Evolutionary conservation across 495 filamentous ascomycete genomes (phyloP).

Genomic region (Amphirosellinia nigrospora): DNA sequence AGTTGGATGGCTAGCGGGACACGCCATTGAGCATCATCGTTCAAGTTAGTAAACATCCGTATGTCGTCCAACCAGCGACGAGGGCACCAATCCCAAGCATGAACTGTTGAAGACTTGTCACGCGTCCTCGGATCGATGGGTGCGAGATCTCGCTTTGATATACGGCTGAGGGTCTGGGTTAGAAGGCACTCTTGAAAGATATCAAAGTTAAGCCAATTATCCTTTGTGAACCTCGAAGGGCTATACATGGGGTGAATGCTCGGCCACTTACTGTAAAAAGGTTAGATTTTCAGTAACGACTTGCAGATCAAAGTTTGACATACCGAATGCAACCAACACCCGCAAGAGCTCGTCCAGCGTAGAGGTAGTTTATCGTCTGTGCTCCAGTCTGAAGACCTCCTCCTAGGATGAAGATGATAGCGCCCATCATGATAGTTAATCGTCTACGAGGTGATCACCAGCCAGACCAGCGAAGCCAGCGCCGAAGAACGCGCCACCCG

Average conservation of each 20-base stretch:
- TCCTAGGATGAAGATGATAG: conserved; percentile 48
- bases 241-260: not conserved
- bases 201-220: conserved; percentile 35
- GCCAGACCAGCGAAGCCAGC: conserved; percentile 56
- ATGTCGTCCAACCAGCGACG: conserved; percentile 52
- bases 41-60: conserved; percentile 43
- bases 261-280: not conserved
- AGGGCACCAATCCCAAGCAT: conserved; percentile 65
- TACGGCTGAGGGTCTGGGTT: conserved; percentile 48
- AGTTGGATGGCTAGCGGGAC: conserved; percentile 64
- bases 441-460: conserved; percentile 51
- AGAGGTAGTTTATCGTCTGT: conserved; percentile 43
- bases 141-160: conserved; percentile 60
- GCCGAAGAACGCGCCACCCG: conserved; percentile 65
- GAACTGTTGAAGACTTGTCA: conserved; percentile 65
- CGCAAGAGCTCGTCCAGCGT: conserved; percentile 47
- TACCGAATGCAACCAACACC: conserved; percentile 53
- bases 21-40: conserved; percentile 57
- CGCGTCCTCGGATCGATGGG: conserved; percentile 57
- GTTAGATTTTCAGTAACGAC: not conserved
- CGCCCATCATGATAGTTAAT: conserved; percentile 49
- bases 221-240: not conserved
- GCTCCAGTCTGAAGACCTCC: conserved; percentile 50
- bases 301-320: not conserved
- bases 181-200: conserved; percentile 49